Conservation (phyloP, 106 monocot genomes). For the Triglochin maritima region DNA sequence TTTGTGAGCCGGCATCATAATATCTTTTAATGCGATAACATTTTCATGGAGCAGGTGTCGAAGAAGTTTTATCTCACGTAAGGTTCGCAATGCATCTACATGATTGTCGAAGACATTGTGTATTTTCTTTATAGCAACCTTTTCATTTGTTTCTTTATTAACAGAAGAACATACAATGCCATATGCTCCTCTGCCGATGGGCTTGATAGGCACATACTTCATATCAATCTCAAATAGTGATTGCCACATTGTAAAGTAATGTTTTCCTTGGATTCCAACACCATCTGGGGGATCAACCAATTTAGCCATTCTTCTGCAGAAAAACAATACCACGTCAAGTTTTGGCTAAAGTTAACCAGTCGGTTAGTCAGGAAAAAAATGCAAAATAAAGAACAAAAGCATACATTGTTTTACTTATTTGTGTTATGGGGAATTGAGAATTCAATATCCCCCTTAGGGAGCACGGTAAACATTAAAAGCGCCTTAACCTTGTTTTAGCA, state of each 20-base stretch:
- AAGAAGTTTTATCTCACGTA: conserved; percentile 60
- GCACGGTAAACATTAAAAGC: too few relatives aligned
- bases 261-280: conserved; percentile 38
- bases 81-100: conserved; percentile 57
- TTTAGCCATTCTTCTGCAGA: conserved; percentile 30
- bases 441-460: too few relatives aligned
- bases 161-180: conserved; percentile 65
- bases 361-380: too few relatives aligned
- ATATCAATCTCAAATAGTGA: conserved; percentile 60
- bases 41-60: conserved; percentile 52
- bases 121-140: conserved; percentile 67
- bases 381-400: too few relatives aligned
- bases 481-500: too few relatives aligned
- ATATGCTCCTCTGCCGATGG: conserved; percentile 67
- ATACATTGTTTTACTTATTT: too few relatives aligned
- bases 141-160: conserved; percentile 56
- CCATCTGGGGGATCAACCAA: conserved; percentile 53
- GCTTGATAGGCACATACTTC: conserved; percentile 62
- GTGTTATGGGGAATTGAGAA: too few relatives aligned
- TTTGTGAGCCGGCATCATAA: conserved; percentile 50
- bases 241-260: conserved; percentile 68
- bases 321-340: too few relatives aligned
- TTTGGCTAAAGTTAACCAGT: too few relatives aligned
- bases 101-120: conserved; percentile 62
- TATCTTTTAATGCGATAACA: conserved; percentile 61